Evolutionary conservation across 148 eudicot species (phyloP).

Genomic region (Bassia scoparia): DNA sequence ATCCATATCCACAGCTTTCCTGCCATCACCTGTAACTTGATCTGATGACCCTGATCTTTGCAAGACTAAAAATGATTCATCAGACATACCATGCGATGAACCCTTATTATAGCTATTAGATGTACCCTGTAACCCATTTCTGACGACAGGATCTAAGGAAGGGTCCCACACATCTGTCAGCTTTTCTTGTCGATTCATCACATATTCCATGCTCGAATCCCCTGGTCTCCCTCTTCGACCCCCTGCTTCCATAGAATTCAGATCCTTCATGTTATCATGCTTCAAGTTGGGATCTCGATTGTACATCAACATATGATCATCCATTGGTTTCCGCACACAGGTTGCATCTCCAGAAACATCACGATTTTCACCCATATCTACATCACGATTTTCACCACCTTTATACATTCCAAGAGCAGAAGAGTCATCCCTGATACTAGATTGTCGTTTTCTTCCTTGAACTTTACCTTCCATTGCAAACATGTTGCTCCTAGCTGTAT

Average conservation of each 20-base stretch:
- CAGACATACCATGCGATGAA: conserved; percentile 37
- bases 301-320: conserved; percentile 40
- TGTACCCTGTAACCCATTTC: conserved; percentile 42
- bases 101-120: conserved; percentile 27
- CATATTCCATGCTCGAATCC: conserved; percentile 41
- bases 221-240: conserved; percentile 41
- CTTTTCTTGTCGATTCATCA: conserved; percentile 40
- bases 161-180: conserved; percentile 38
- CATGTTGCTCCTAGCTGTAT: conserved; percentile 45
- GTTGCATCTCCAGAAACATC: conserved; percentile 39
- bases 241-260: conserved; percentile 44
- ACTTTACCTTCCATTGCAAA: conserved; percentile 56
- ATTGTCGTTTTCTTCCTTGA: conserved; percentile 43
- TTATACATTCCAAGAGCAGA: conserved; percentile 37
- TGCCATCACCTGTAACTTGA: conserved; percentile 43
- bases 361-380: conserved; percentile 28
- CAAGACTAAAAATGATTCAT: conserved; percentile 71
- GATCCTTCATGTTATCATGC: conserved; percentile 26
- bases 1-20: conserved; percentile 53
- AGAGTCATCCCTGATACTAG: conserved; percentile 42
- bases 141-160: conserved; percentile 45
- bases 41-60: conserved; percentile 55
- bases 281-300: conserved; percentile 29
- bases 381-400: conserved; percentile 33
- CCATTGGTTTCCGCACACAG: conserved; percentile 33